These are phyloP conservation scores for Cadophora luteo-olivacea DNA, from an alignment of 2,329 filamentous ascomycete genomes.

Conservation along the genomic window DNA sequence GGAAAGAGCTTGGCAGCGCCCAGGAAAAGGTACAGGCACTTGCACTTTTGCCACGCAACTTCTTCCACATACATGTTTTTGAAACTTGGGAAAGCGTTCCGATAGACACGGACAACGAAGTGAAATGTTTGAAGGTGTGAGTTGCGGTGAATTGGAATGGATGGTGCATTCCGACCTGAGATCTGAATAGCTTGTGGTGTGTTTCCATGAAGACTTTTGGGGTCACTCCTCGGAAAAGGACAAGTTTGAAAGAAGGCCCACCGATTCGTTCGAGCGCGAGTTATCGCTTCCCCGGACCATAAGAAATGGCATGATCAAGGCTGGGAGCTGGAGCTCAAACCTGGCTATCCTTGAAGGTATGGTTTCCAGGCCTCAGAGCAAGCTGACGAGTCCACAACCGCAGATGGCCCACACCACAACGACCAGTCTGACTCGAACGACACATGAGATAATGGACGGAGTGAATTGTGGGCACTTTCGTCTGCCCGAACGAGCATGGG, in stretches of 20 bases:
- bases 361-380: background rate
- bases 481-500: background rate
- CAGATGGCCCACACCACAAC: constrained; percentile 2
- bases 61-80: background rate
- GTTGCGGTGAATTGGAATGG: background rate
- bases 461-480: background rate
- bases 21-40: background rate
- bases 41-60: background rate
- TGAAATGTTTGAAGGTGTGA: background rate
- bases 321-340: background rate
- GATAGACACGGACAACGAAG: background rate
- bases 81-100: background rate
- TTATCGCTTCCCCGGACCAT: background rate
- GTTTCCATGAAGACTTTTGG: background rate
- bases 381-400: background rate
- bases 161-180: background rate
- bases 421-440: background rate
- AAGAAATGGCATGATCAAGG: background rate
- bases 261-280: background rate
- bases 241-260: background rate
- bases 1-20: background rate
- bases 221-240: background rate
- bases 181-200: background rate
- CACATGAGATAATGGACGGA: background rate
- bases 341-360: background rate